Evolutionary conservation across 2,329 filamentous ascomycete genomes (phyloP).

Genomic region (Paraphoma sp.): DNA sequence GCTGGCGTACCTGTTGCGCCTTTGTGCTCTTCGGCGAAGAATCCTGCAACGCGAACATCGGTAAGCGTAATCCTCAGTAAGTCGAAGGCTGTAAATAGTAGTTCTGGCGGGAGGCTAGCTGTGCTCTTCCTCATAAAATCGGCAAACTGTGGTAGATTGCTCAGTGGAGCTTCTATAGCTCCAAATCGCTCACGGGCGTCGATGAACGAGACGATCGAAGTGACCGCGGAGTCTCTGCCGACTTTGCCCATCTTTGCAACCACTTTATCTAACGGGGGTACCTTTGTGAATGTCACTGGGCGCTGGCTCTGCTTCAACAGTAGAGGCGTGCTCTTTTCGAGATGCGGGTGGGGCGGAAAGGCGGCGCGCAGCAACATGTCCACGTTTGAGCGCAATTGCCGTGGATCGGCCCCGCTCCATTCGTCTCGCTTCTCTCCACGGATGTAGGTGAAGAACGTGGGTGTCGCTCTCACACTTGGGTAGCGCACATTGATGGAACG

Average conservation of each 20-base stretch:
- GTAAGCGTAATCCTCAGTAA: slow-evolving; percentile 78
- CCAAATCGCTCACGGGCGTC: slow-evolving; percentile 64
- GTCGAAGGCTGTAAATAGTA: slow-evolving; percentile 84
- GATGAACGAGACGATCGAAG: slow-evolving; percentile 74
- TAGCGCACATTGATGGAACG: slow-evolving; percentile 66
- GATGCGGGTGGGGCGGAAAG: slow-evolving; percentile 77
- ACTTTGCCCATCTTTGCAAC: slow-evolving; percentile 74
- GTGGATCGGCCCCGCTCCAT: slow-evolving; percentile 79
- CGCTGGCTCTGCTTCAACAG: slow-evolving; percentile 69
- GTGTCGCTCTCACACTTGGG: slow-evolving; percentile 72
- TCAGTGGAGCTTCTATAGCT: slow-evolving; percentile 71
- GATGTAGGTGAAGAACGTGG: slow-evolving; percentile 87
- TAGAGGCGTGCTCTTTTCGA: slow-evolving; percentile 71
- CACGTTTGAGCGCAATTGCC: slow-evolving; percentile 73
- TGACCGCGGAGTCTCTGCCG: slow-evolving; percentile 66
- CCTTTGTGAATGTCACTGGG: slow-evolving; percentile 77
- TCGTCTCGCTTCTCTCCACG: slow-evolving; percentile 76
- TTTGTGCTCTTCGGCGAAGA: slow-evolving; percentile 75
- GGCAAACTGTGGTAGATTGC: slow-evolving; percentile 72
- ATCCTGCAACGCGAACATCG: slow-evolving; percentile 80
- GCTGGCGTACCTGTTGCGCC: slow-evolving; percentile 56
- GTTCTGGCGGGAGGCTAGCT: slow-evolving; percentile 64
- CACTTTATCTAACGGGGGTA: slow-evolving; percentile 84
- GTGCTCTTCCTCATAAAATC: slow-evolving; percentile 65
- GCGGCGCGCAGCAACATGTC: slow-evolving; percentile 77